A percentile compares a stretch with the other conserved stretches of the same genome.
phyloP scores from a whole-genome alignment of 2,329 filamentous ascomycete species.

The Xylaria sp. region DNA sequence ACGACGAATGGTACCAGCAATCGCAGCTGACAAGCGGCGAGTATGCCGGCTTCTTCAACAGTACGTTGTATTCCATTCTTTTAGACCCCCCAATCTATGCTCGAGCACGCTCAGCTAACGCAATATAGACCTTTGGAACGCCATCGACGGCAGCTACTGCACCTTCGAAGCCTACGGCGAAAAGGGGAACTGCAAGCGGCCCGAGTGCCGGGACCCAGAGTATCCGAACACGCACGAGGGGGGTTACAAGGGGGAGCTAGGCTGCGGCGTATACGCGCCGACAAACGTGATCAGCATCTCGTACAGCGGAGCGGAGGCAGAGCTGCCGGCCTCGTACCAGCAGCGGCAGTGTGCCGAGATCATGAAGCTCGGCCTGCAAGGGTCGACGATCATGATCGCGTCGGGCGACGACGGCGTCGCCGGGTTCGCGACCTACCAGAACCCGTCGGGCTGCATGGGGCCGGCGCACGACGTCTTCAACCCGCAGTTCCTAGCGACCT shows the following conservation, averaged over 20 bases:
- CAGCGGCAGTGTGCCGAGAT: slow-evolving; percentile 62
- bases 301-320: slow-evolving; percentile 65
- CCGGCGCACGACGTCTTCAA: slow-evolving; percentile 57
- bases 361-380: slow-evolving; percentile 63
- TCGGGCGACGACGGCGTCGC: slow-evolving; percentile 62
- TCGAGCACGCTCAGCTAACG: background rate
- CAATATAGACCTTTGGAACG: slow-evolving; percentile 59
- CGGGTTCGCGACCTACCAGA: slow-evolving; percentile 44
- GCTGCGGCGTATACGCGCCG: slow-evolving; percentile 49
- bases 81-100: too few relatives aligned
- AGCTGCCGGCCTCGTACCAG: slow-evolving; percentile 65
- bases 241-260: slow-evolving; percentile 60
- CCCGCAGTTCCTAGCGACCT: slow-evolving; percentile 59
- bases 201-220: slow-evolving; percentile 59
- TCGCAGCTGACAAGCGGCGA: slow-evolving; percentile 39
- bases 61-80: slow-evolving; percentile 32
- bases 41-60: slow-evolving; percentile 51
- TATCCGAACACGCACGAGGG: slow-evolving; percentile 61
- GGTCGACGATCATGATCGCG: slow-evolving; percentile 60
- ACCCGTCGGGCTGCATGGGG: slow-evolving; percentile 53
- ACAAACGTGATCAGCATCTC: slow-evolving; percentile 61
- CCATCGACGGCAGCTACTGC: slow-evolving; percentile 65
- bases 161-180: slow-evolving; percentile 61
- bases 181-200: slow-evolving; percentile 56
- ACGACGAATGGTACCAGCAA: slow-evolving; percentile 57